Evolutionary conservation across 331 rosid genomes (phyloP).

Genomic region (Stylosanthes scabra): DNA sequence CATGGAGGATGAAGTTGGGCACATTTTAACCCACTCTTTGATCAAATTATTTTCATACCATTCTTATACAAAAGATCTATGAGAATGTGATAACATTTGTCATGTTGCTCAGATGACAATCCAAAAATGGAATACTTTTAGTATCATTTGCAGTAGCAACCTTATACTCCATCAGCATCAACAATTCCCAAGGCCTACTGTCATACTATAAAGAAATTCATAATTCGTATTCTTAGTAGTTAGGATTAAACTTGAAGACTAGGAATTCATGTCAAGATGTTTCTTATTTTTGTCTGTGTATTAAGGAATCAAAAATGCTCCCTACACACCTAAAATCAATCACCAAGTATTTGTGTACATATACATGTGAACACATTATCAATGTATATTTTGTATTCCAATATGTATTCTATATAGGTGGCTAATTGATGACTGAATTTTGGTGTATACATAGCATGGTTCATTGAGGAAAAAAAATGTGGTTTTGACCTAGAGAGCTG

Average conservation of each 20-base stretch:
- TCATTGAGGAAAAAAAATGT: neutral
- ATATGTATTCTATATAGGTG: too few relatives aligned
- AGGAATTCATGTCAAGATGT: neutral
- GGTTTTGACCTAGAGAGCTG: neutral
- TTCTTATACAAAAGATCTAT: neutral
- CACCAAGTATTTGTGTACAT: too few relatives aligned
- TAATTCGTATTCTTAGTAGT: neutral
- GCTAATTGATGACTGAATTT: too few relatives aligned
- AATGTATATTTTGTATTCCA: too few relatives aligned
- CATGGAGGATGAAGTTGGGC: neutral
- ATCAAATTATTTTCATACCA: neutral
- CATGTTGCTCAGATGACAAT: constrained; percentile 16
- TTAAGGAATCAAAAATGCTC: neutral
- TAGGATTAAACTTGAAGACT: neutral
- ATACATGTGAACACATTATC: neutral
- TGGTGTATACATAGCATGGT: too few relatives aligned
- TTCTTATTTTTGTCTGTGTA: neutral
- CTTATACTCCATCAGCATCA: neutral
- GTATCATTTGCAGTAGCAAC: constrained; percentile 6
- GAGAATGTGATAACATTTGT: constrained; percentile 10
- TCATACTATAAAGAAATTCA: neutral
- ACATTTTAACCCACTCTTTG: neutral
- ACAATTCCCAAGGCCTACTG: neutral
- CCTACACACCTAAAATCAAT: too few relatives aligned
- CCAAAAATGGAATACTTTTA: neutral